Conservation (phyloP, 495 filamentous ascomycete species). For the Thozetella sp. region DNA sequence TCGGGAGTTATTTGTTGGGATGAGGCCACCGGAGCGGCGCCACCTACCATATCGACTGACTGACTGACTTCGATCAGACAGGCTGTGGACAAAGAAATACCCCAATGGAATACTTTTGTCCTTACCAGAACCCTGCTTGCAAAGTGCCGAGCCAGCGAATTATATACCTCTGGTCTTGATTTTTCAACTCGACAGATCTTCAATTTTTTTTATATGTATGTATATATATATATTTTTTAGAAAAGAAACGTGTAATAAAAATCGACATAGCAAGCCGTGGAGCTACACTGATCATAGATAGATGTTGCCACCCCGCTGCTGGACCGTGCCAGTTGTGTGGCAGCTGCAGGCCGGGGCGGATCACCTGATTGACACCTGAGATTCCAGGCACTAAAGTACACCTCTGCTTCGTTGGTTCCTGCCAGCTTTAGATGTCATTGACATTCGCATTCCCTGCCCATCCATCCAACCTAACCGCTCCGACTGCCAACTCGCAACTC, state of each 20-base stretch:
- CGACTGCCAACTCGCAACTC: conserved; percentile 4
- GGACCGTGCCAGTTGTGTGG: conserved; percentile 2
- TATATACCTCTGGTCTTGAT: too few species aligned
- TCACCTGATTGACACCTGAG: conserved; percentile 1
- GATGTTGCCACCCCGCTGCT: conserved; percentile 1
- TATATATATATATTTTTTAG: conserved; percentile 1
- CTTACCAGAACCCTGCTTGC: too few species aligned
- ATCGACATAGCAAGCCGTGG: background rate
- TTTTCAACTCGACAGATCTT: too few species aligned
- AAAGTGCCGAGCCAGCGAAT: too few species aligned
- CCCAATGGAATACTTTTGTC: too few species aligned
- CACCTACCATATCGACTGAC: too few species aligned
- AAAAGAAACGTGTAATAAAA: background rate
- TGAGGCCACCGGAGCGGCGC: too few species aligned
- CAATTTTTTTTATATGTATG: conserved; percentile 1
- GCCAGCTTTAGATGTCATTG: conserved; percentile 1
- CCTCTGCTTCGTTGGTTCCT: background rate
- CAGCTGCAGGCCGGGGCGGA: background rate
- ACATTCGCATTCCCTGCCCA: background rate
- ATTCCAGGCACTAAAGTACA: background rate
- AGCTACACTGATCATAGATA: conserved; percentile 1
- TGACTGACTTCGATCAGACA: too few species aligned
- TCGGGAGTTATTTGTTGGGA: too few species aligned
- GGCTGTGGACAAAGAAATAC: too few species aligned
- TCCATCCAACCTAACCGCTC: background rate